These are phyloP conservation scores for Pseudopyrenochaeta lycopersici DNA, from an alignment of 2,329 filamentous ascomycete species.

Conservation along the genomic window DNA sequence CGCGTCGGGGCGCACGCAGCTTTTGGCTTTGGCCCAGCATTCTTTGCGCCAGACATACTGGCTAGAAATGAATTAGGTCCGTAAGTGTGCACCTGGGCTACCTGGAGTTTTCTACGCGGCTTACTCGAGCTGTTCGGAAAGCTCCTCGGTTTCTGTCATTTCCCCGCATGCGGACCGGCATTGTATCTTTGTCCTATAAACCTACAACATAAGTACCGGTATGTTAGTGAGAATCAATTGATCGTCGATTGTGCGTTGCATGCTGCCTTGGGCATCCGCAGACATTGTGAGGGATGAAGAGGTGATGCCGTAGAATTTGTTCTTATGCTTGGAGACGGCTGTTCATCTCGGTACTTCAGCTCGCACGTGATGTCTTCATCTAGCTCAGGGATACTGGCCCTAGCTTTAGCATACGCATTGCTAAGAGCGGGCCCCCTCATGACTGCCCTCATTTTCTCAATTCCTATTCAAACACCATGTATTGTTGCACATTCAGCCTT, in stretches of 20 bases:
- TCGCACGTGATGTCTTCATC: too few relatives aligned
- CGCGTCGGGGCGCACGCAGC: slow-evolving; percentile 36
- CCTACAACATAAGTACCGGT: not conserved
- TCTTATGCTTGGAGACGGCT: not conserved
- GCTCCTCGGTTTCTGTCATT: slow-evolving; percentile 2
- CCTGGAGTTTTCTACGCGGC: not conserved
- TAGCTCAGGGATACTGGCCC: too few relatives aligned
- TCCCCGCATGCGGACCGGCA: slow-evolving; percentile 4
- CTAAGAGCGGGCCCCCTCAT: too few relatives aligned
- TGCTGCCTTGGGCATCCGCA: not conserved
- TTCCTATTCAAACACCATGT: too few relatives aligned
- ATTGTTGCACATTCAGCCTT: too few relatives aligned
- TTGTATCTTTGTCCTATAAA: not conserved
- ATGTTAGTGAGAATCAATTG: not conserved
- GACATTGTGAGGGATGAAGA: not conserved
- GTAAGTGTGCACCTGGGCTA: not conserved
- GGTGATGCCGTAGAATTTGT: not conserved
- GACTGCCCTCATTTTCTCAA: too few relatives aligned
- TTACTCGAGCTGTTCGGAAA: slow-evolving; percentile 7
- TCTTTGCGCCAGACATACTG: slow-evolving; percentile 20
- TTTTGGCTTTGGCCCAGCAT: slow-evolving; percentile 5
- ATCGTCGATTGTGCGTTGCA: not conserved
- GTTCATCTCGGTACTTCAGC: not conserved
- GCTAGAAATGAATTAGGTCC: not conserved
- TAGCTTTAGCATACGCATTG: too few relatives aligned